Percentiles rank a stretch among this genome's conserved stretches.
Conservation (phyloP, 106 monocot species). For the Dioscorea dumetorum region DNA sequence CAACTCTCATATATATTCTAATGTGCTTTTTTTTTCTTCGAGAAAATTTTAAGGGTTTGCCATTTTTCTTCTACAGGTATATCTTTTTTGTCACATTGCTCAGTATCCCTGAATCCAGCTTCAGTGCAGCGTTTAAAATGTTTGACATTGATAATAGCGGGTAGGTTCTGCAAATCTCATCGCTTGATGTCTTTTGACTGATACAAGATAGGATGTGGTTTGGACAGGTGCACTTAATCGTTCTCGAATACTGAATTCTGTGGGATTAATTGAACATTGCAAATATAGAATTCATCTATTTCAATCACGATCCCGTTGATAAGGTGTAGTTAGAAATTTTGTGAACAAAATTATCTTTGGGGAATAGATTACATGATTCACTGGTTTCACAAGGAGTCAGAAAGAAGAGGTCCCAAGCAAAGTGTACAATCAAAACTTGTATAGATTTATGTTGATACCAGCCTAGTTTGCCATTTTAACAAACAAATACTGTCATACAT, state of each 20-base stretch:
- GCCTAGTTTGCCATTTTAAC: too few relatives aligned
- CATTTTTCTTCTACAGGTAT: constrained; percentile 48
- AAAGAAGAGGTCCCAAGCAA: too few relatives aligned
- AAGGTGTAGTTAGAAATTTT: not conserved
- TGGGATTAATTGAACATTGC: not conserved
- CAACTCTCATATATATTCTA: not conserved
- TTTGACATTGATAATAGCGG: constrained; percentile 85
- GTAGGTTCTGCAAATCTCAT: constrained; percentile 27
- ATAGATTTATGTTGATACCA: too few relatives aligned
- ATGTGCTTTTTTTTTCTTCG: not conserved
- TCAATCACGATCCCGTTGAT: not conserved
- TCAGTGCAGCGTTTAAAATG: constrained; percentile 91
- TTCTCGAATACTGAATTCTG: not conserved
- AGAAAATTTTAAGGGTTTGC: not conserved
- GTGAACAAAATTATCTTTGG: too few relatives aligned
- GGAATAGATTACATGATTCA: too few relatives aligned
- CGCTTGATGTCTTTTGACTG: not conserved
- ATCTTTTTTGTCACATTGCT: constrained; percentile 96
- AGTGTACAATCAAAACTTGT: too few relatives aligned
- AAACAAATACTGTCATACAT: too few relatives aligned
- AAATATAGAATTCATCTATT: not conserved
- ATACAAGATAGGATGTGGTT: too few relatives aligned
- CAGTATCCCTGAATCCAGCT: constrained; percentile 91
- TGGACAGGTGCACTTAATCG: not conserved
- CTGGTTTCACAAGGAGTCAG: too few relatives aligned